Evolutionary conservation across 2,329 filamentous ascomycete species (phyloP).

Genomic region (Tympanopsis confertula): DNA sequence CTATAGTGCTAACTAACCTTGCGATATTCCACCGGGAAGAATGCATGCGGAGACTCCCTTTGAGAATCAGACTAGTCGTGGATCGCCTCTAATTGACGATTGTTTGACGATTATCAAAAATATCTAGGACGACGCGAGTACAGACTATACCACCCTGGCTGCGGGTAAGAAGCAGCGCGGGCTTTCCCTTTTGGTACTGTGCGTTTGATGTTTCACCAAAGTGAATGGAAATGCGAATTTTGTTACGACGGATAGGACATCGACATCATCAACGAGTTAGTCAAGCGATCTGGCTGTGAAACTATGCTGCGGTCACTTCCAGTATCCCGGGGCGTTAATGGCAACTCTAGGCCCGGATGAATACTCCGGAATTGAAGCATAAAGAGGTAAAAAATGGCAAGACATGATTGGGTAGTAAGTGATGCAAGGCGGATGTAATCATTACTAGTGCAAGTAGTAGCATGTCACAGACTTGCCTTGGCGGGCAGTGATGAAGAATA

Average conservation of each 20-base stretch:
- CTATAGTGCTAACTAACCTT: constrained; percentile 16
- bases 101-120: constrained; percentile 20
- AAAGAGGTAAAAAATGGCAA: too few species aligned
- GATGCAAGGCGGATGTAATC: too few species aligned
- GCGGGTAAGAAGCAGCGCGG: constrained; percentile 13
- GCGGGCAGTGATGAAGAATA: too few species aligned
- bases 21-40: constrained; percentile 12
- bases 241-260: constrained; percentile 18
- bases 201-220: constrained; percentile 8
- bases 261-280: constrained; percentile 18
- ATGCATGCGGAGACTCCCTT: constrained; percentile 15
- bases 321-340: too few species aligned
- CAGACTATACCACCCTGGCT: constrained; percentile 6
- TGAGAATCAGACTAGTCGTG: constrained; percentile 18
- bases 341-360: too few species aligned
- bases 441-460: too few species aligned
- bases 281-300: constrained; percentile 16
- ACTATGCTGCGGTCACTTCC: too few species aligned
- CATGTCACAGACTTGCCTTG: too few species aligned
- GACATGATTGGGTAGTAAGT: too few species aligned
- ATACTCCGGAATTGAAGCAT: too few species aligned
- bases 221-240: constrained; percentile 14
- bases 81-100: constrained; percentile 18
- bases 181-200: constrained; percentile 18
- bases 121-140: constrained; percentile 12